Percentiles rank a stretch among this genome's conserved stretches.
Conservation (phyloP, 1,284 basidiomycete genomes). For the Cutaneotrichosporon mucoides region DNA sequence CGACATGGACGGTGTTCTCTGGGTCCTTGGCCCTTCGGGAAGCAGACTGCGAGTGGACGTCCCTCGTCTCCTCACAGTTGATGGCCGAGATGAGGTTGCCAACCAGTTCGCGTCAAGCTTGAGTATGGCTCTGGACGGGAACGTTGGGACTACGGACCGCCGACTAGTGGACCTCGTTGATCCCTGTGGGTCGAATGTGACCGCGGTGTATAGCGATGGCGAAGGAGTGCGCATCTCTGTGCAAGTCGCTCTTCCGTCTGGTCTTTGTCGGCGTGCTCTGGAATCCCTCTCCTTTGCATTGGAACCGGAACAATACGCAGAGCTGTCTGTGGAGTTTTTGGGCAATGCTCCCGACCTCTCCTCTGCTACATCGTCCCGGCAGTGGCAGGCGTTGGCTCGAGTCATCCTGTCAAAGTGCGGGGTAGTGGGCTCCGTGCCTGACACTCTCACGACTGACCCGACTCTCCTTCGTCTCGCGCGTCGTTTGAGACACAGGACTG, state of each 20-base stretch:
- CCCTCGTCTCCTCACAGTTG: slow-evolving; percentile 21
- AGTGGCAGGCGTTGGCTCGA: slow-evolving; percentile 12
- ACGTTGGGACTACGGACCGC: not conserved
- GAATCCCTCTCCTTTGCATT: slow-evolving; percentile 61
- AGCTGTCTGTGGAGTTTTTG: slow-evolving; percentile 2
- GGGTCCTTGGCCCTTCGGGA: slow-evolving; percentile 60
- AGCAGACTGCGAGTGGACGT: slow-evolving; percentile 48
- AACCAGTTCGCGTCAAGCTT: slow-evolving; percentile 33
- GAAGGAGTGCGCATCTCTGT: slow-evolving; percentile 53
- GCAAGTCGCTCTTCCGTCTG: slow-evolving; percentile 55
- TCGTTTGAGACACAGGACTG: slow-evolving; percentile 43
- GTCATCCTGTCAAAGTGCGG: slow-evolving; percentile 44
- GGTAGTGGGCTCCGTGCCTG: not conserved
- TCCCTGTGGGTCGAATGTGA: slow-evolving; percentile 52
- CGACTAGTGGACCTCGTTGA: slow-evolving; percentile 40
- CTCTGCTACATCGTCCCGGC: not conserved
- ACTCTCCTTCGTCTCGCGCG: slow-evolving; percentile 51
- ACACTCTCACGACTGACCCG: slow-evolving; percentile 27
- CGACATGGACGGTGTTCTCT: slow-evolving; percentile 55
- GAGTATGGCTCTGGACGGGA: slow-evolving; percentile 27
- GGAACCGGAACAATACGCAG: slow-evolving; percentile 30
- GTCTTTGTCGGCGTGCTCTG: slow-evolving; percentile 59
- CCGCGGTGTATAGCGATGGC: slow-evolving; percentile 55
- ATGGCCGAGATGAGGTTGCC: slow-evolving; percentile 31
- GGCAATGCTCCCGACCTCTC: not conserved